These are phyloP conservation scores for Carex cristatella DNA, from an alignment of 176 grass and related monocot genomes.

Conservation along the genomic window DNA sequence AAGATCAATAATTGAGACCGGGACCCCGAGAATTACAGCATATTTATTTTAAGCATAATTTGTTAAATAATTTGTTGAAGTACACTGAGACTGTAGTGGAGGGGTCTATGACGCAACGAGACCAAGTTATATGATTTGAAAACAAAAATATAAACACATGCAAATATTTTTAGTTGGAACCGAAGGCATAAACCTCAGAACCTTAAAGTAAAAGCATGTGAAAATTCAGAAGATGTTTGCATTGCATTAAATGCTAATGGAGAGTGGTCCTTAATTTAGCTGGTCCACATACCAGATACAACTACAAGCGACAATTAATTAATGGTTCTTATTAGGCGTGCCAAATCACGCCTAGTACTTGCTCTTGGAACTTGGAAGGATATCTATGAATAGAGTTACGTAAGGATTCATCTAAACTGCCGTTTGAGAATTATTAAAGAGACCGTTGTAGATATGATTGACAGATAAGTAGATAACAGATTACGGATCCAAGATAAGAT, in stretches of 20 bases:
- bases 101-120: neutral
- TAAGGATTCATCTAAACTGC: neutral
- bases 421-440: neutral
- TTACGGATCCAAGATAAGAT: no score
- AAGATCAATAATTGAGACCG: no score
- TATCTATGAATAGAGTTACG: neutral
- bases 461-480: neutral
- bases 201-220: neutral
- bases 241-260: neutral
- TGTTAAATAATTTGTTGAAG: neutral
- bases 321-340: neutral
- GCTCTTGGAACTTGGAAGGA: neutral
- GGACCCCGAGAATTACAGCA: no score
- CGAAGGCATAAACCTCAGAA: neutral
- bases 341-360: constrained; percentile 6
- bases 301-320: neutral
- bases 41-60: no score
- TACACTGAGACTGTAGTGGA: neutral
- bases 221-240: constrained; percentile 6
- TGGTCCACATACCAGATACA: neutral
- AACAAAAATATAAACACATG: neutral
- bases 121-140: neutral
- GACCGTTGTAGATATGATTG: neutral
- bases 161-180: neutral
- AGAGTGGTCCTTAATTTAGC: neutral